Evolutionary conservation across 768 basidiomycete genomes (phyloP).

Genomic region (Dentipellis fragilis): DNA sequence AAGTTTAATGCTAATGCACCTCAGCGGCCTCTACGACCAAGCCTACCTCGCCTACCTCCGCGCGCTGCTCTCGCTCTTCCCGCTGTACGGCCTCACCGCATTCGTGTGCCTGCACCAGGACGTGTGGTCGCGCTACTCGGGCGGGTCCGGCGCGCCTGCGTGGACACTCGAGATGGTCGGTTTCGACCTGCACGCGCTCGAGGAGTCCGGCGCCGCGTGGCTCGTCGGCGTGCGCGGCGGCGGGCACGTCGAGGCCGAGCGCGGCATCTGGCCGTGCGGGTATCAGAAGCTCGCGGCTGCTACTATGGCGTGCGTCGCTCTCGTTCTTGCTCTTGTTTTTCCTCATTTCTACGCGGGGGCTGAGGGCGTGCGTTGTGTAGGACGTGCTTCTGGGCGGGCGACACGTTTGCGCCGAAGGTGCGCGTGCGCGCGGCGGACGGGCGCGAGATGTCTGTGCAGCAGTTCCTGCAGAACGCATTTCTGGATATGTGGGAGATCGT

Average conservation of each 20-base stretch:
- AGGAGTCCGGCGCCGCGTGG: slow-evolving; percentile 83
- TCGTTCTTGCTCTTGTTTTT: not conserved
- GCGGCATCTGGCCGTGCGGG: slow-evolving; percentile 87
- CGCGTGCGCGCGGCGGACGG: slow-evolving; percentile 37
- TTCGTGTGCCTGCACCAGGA: slow-evolving; percentile 88
- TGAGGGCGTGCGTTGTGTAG: slow-evolving; percentile 27
- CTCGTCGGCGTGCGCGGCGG: slow-evolving; percentile 68
- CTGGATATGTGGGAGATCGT: slow-evolving; percentile 67
- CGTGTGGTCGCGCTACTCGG: slow-evolving; percentile 91
- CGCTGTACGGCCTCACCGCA: slow-evolving; percentile 61
- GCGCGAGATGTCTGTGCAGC: slow-evolving; percentile 56
- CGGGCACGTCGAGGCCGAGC: slow-evolving; percentile 65
- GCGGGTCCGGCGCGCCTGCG: slow-evolving; percentile 92
- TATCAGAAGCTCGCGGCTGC: slow-evolving; percentile 90
- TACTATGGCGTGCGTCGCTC: slow-evolving; percentile 72
- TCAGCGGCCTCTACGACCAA: slow-evolving; percentile 76
- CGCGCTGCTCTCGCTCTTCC: slow-evolving; percentile 54
- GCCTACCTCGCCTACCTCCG: slow-evolving; percentile 79
- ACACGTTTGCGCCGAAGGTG: slow-evolving; percentile 74
- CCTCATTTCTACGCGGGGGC: not conserved
- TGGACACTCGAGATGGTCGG: slow-evolving; percentile 89
- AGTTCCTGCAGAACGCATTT: slow-evolving; percentile 76
- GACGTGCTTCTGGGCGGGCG: slow-evolving; percentile 90
- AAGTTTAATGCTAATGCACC: not conserved
- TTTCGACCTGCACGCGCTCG: slow-evolving; percentile 72